Evolutionary conservation across 148 eudicot genomes (phyloP), one percentile per base, ranked within the genome.

Genomic region (Vaccinium darrowii): DNA sequence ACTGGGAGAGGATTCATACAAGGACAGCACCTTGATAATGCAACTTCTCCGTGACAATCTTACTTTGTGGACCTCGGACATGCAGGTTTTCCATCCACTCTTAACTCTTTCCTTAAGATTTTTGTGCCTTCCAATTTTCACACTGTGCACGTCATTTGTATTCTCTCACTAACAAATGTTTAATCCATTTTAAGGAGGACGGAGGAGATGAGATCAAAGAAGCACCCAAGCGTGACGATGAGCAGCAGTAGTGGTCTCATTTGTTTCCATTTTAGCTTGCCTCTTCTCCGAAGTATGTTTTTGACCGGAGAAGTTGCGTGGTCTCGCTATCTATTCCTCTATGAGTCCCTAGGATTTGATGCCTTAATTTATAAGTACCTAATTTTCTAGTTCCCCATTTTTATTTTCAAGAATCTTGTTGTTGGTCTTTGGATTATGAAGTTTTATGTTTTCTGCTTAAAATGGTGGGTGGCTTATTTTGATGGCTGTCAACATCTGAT

Each of bases 21-120:
- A 87, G 83, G 89, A 87, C 62, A 87, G 89, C 85, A 87, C 89
- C 76, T 80, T 87, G 72, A 87, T 87, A 60, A 87, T 87, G 89
- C 89, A 87, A 76, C 89, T 87, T 47, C 89, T 87, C 67, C 87
- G 87, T 16, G 89, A 87, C 79, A 87, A 87, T 49, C 79, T 87
- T 57, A 84, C 88, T 80, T 49, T 85, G 78, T 85, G 86, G 86
- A 85, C 86, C 79, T 85, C 86, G 15, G 86, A 85, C 71, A 80
- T 85, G 86, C 85, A 83, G 85, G 85, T 83, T 56, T 67, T 27
- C 18, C 15, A 53, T 54, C 63, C 18, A 21, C 33, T 74, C 69
- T 56, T 83, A 11, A 21, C 33, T 74, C 69, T 56, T 83, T 83
- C 39, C 63, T 73, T 51, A 54, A 21, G 7, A 39, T 74, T 21